Evolutionary conservation across 2,329 filamentous ascomycete genomes (phyloP), one percentile per base, ranked within the genome.

Genomic region (Beauveria sp.): DNA sequence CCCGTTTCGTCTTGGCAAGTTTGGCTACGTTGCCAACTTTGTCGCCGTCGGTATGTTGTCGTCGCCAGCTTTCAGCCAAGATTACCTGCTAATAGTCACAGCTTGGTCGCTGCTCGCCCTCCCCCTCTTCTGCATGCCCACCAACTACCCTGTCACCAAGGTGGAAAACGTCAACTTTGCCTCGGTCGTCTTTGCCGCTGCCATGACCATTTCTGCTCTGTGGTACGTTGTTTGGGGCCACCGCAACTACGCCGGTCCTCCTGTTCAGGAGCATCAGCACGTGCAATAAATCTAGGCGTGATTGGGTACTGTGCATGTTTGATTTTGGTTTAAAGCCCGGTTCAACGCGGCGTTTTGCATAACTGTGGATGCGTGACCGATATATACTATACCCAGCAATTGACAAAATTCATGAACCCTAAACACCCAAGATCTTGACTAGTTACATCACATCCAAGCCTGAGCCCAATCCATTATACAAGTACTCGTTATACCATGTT

Each of bases 41-140:
- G 69, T 91, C 63, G 78, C 88, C n/a, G 72, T 89, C 43, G 79
- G 84, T 89, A 78, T 67, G 80, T 79, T 50, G 16, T 54, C 26
- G n/a, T 20, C 9, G 22, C 31, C 50, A 46, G 16, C n/a, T 6
- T 16, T 9, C 38, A 20, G 26, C 6, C 3, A 63, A 52, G 12
- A 7, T 8, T 24, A 2, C 7, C 8, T 26, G 31, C 67, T 70
- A 53, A 67, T 60, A 58, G 48, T 53, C 16, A 59, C 66, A 86
- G 83, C 76, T 58, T 91, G 88, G 88, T 87, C 85, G 60, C 67
- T 80, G 16, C 80, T 91, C 60, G 87, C 86, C 42, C 83, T 90
- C 58, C 87, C 88, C 1, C 81, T 91, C 18, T 91, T 91, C 79
- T 91, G 85, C 74, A 89, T 89, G 85, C 88, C 87, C 0, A 81